phyloP scores from a whole-genome alignment of 768 basidiomycete genomes.

The Cantharellus cinnabarinus region DNA sequence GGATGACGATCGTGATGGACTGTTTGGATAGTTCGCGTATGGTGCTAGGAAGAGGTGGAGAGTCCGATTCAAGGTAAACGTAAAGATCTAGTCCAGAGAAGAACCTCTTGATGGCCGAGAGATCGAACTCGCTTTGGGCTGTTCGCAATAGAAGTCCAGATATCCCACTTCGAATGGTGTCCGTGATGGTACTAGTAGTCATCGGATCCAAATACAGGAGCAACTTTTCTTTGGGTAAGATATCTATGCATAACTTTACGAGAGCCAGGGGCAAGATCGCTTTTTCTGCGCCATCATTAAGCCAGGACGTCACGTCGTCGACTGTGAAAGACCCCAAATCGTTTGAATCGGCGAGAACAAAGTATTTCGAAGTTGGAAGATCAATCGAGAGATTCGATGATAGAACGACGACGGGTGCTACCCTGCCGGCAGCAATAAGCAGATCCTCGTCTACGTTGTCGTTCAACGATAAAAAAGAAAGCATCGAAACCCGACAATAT shows the following conservation, averaged over 20 bases:
- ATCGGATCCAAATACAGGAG: constrained; percentile 56
- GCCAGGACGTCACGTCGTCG: constrained; percentile 38
- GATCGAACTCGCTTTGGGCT: constrained; percentile 45
- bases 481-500: not conserved
- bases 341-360: constrained; percentile 36
- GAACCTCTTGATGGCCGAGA: constrained; percentile 57
- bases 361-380: constrained; percentile 21
- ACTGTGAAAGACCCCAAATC: constrained; percentile 19
- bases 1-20: constrained; percentile 48
- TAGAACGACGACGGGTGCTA: constrained; percentile 55
- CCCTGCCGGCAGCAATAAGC: constrained; percentile 40
- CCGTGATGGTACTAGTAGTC: constrained; percentile 53
- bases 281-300: constrained; percentile 67
- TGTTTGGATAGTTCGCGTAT: constrained; percentile 40
- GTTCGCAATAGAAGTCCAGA: constrained; percentile 69
- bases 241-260: constrained; percentile 44
- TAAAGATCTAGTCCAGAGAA: constrained; percentile 43
- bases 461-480: constrained; percentile 36
- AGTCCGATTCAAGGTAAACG: constrained; percentile 18
- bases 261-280: constrained; percentile 51
- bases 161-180: constrained; percentile 49
- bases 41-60: constrained; percentile 16
- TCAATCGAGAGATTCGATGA: constrained; percentile 13
- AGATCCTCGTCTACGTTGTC: constrained; percentile 29
- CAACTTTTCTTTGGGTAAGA: constrained; percentile 50